These are phyloP conservation scores for Punica granatum DNA, from an alignment of 345 rosid genomes.

Conservation along the genomic window DNA sequence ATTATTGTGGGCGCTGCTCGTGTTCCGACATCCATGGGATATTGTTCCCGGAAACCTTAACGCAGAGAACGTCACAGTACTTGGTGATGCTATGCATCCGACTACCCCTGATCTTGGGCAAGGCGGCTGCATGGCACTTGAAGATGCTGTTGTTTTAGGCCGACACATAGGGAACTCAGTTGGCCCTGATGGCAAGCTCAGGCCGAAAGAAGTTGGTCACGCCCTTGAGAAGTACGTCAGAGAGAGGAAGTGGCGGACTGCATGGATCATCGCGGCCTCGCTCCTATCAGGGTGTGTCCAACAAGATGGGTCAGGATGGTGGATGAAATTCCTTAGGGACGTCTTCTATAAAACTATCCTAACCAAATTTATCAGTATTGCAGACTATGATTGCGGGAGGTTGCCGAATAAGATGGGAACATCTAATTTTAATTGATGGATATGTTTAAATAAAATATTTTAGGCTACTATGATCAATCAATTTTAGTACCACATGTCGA, in stretches of 20 bases:
- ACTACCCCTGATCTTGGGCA: constrained; percentile 45
- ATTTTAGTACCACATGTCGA: too few species aligned
- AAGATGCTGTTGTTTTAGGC: constrained; percentile 35
- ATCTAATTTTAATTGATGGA: too few species aligned
- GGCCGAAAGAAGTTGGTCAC: not conserved
- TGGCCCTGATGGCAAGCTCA: constrained; percentile 1
- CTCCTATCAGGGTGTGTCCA: constrained; percentile 32
- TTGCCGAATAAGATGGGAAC: constrained; percentile 16
- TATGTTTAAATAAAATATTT: too few species aligned
- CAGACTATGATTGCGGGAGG: constrained; percentile 27
- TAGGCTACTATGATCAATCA: too few species aligned
- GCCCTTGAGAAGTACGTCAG: constrained; percentile 19
- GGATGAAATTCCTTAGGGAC: constrained; percentile 25
- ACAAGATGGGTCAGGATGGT: constrained; percentile 22
- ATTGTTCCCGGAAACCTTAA: constrained; percentile 24
- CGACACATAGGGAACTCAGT: constrained; percentile 24
- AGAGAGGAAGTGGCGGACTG: constrained; percentile 32
- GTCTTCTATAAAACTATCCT: constrained; percentile 12
- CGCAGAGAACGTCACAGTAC: constrained; percentile 31
- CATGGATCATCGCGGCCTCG: constrained; percentile 18
- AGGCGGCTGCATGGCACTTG: constrained; percentile 37
- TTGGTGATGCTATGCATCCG: constrained; percentile 51
- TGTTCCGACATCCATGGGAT: constrained; percentile 34
- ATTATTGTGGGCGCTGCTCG: constrained; percentile 19
- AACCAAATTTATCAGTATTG: not conserved